Base-by-base conservation (phyloP, 345 rosid species). In the Hibiscus mutabilis region DNA sequence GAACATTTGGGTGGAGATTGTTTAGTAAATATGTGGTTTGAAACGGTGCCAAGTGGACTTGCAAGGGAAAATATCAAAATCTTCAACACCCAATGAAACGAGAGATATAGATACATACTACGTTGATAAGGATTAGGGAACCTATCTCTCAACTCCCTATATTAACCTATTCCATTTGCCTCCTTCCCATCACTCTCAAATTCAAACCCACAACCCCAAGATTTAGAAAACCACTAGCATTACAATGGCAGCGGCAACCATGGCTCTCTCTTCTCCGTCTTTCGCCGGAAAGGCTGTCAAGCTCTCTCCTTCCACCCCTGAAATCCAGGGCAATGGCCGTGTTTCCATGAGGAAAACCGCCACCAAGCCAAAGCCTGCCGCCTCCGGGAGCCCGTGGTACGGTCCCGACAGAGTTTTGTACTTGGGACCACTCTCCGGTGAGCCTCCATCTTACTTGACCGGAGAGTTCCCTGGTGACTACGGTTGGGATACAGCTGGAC, bases 401-500 rank as follows among this genome's bases (percentile, higher is more conserved):
- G 89, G 96, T 0, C 83, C 91, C 0, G 91, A 88, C 83, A 86
- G 96, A 53, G 92, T 86, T 33, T 86, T 86, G 85, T 90, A 90
- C 86, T 78, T 90, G 79, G 96, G 96, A 4, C 92, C 96, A 65
- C 82, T 90, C 76, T 88, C 91, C 0, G 89, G 92, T 44, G 93
- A 90, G 72, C 81, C 93, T 1, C 96, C 93, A 2, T 73, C 80
- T 75, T 90, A 90, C 83, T 81, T 90, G 65, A 90, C 96, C 0
- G 93, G 97, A 0, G 91, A 89, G 78, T 87, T 91, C 83, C 91
- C 91, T 0, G 90, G 89, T 1, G 90, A 88, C 78, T 86, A 86
- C 37, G 93, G 90, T 0, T 88, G 90, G 93, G 90, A 86, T 82
- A 86, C 88, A 0, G 96, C 96, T 4, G 97, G 97, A 4, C 87